A percentile compares a stretch with the other conserved stretches of the same genome.
Evolutionary conservation across 352 stramenopile genomes (phyloP).

Genomic region (Pythium aquatile): DNA sequence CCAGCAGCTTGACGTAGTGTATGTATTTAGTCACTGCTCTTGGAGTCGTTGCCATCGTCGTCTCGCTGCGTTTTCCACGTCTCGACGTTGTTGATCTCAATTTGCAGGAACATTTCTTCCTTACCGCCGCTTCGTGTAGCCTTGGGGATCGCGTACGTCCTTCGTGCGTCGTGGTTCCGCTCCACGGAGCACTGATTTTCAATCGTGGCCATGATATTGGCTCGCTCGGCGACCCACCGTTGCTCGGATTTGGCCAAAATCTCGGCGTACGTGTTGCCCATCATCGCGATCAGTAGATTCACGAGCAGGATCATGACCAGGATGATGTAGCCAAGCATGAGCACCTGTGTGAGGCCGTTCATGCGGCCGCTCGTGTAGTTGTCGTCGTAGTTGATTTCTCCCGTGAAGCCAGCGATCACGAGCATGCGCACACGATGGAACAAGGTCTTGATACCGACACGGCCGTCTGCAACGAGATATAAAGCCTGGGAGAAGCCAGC

Average conservation of each 20-base stretch:
- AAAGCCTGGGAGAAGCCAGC: conserved; percentile 52
- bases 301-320: conserved; percentile 67
- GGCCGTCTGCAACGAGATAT: conserved; percentile 53
- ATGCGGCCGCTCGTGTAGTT: conserved; percentile 46
- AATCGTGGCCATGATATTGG: conserved; percentile 66
- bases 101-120: conserved; percentile 46
- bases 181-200: conserved; percentile 43
- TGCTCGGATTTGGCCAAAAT: conserved; percentile 61
- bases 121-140: conserved; percentile 31
- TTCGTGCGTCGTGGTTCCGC: conserved; percentile 35
- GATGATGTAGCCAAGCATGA: conserved; percentile 62
- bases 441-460: conserved; percentile 28
- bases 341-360: conserved; percentile 43
- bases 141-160: conserved; percentile 43
- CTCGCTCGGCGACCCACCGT: conserved; percentile 57
- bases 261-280: conserved; percentile 65
- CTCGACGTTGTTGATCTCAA: conserved; percentile 48
- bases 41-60: not conserved
- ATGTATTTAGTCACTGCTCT: no score
- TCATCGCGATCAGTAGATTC: conserved; percentile 71
- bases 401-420: conserved; percentile 53
- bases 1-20: no score
- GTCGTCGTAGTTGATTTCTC: conserved; percentile 62
- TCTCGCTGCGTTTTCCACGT: conserved; percentile 34
- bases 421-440: conserved; percentile 51